phyloP scores from a whole-genome alignment of 2,329 filamentous ascomycete genomes.

The Claviceps fusiformis region DNA sequence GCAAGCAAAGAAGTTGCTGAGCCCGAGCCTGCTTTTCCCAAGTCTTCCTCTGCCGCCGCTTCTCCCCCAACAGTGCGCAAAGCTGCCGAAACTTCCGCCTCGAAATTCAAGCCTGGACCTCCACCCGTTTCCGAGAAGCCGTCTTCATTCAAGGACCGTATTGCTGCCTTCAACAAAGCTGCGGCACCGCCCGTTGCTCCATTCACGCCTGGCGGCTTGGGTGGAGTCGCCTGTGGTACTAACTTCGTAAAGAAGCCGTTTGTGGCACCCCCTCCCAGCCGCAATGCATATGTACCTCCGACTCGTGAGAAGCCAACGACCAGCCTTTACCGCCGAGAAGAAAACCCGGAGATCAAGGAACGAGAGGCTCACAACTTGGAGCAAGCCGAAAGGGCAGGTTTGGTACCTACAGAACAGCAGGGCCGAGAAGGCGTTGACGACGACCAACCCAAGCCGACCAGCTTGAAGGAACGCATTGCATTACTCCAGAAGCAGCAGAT shows the following conservation, averaged over 20 bases:
- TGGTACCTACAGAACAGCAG: slow-evolving; percentile 28
- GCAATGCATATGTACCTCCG: slow-evolving; percentile 77
- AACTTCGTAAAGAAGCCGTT: slow-evolving; percentile 94
- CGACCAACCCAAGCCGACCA: slow-evolving; percentile 81
- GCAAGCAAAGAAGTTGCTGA: slow-evolving; percentile 18
- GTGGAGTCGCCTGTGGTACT: slow-evolving; percentile 36
- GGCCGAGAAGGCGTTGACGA: slow-evolving; percentile 44
- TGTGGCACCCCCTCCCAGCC: slow-evolving; percentile 84
- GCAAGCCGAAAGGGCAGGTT: slow-evolving; percentile 54
- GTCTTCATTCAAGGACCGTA: slow-evolving; percentile 78
- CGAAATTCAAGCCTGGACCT: slow-evolving; percentile 33
- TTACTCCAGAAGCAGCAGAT: slow-evolving; percentile 85
- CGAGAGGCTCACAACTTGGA: slow-evolving; percentile 52
- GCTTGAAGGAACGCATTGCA: slow-evolving; percentile 89
- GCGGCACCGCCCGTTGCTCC: slow-evolving; percentile 77
- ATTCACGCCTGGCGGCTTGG: slow-evolving; percentile 62
- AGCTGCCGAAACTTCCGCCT: slow-evolving; percentile 20
- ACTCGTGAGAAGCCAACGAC: slow-evolving; percentile 54
- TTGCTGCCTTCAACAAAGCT: slow-evolving; percentile 91
- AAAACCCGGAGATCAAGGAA: slow-evolving; percentile 62
- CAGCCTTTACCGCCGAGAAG: slow-evolving; percentile 74
- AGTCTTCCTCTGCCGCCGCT: slow-evolving; percentile 4
- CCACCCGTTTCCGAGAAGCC: slow-evolving; percentile 66
- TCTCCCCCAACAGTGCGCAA: slow-evolving; percentile 19
- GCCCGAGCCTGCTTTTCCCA: slow-evolving; percentile 12